Percentiles rank a stretch among this genome's conserved stretches.
phyloP scores from a whole-genome alignment of 2,329 filamentous ascomycete species.

The Aspergillus tubingensis region DNA sequence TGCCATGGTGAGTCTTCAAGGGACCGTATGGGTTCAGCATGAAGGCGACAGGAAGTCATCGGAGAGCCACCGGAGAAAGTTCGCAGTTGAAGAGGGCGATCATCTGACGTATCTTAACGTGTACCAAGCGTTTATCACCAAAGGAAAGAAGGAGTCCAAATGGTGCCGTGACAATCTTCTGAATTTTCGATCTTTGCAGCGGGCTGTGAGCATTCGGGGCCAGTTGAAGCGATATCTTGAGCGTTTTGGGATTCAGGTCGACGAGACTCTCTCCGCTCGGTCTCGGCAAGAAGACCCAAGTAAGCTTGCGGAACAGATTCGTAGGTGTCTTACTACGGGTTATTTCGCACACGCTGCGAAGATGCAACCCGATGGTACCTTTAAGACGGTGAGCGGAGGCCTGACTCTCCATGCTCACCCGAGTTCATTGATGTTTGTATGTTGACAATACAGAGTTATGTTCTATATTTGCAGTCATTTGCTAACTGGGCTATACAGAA shows the following conservation, averaged over 20 bases:
- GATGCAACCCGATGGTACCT: slow-evolving; percentile 92
- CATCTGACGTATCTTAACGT: slow-evolving; percentile 90
- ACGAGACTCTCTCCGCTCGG: slow-evolving; percentile 56
- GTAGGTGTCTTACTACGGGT: slow-evolving; percentile 80
- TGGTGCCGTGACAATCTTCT: slow-evolving; percentile 87
- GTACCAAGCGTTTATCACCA: slow-evolving; percentile 84
- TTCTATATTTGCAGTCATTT: neutral
- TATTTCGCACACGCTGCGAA: slow-evolving; percentile 92
- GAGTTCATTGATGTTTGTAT: slow-evolving; percentile 82
- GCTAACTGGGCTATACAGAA: slow-evolving; percentile 53
- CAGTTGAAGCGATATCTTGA: slow-evolving; percentile 88
- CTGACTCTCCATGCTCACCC: slow-evolving; percentile 84
- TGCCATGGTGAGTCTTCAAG: slow-evolving; percentile 87
- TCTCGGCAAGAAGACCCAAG: slow-evolving; percentile 34
- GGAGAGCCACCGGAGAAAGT: slow-evolving; percentile 74
- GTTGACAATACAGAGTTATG: slow-evolving; percentile 27
- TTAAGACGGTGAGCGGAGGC: slow-evolving; percentile 78
- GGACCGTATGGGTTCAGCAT: slow-evolving; percentile 78
- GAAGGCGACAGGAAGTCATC: slow-evolving; percentile 74
- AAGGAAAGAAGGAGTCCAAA: slow-evolving; percentile 76
- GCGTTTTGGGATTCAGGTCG: slow-evolving; percentile 72
- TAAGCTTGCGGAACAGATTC: slow-evolving; percentile 70
- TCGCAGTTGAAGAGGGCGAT: slow-evolving; percentile 90
- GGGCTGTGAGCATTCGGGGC: slow-evolving; percentile 80
- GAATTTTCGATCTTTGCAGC: slow-evolving; percentile 80